A percentile compares a stretch with the other conserved stretches of the same genome.
phyloP scores from a whole-genome alignment of 495 filamentous ascomycete genomes.

The Elasticomyces elasticus region DNA sequence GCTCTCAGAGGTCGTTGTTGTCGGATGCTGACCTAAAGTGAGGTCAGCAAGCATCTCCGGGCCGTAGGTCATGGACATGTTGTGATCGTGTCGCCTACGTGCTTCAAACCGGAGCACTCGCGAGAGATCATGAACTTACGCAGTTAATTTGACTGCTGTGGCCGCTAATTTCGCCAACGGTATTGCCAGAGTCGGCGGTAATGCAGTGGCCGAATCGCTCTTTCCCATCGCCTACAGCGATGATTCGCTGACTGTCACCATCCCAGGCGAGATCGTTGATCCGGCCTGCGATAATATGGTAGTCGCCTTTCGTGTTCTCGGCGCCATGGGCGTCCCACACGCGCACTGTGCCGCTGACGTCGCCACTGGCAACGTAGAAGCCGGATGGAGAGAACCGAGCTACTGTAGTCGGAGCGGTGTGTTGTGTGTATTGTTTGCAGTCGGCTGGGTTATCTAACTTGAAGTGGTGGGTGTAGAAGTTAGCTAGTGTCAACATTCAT shows the following conservation, averaged over 20 bases:
- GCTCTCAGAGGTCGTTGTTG: slow-evolving; percentile 83
- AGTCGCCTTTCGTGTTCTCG: slow-evolving; percentile 70
- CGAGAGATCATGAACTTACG: no score
- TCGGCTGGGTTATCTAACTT: slow-evolving; percentile 74
- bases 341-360: slow-evolving; percentile 68
- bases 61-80: no score
- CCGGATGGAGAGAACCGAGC: slow-evolving; percentile 91
- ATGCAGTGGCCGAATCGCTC: slow-evolving; percentile 91
- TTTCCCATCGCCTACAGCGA: slow-evolving; percentile 90
- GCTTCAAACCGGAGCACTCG: no score
- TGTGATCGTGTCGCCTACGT: no score
- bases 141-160: slow-evolving; percentile 85
- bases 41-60: no score
- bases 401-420: slow-evolving; percentile 79
- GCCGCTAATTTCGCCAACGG: slow-evolving; percentile 83
- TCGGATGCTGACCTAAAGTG: no score
- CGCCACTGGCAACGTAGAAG: slow-evolving; percentile 91
- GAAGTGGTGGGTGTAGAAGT: no score
- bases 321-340: slow-evolving; percentile 76
- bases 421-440: slow-evolving; percentile 78
- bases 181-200: slow-evolving; percentile 90
- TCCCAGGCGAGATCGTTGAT: slow-evolving; percentile 98
- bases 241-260: slow-evolving; percentile 89
- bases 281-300: slow-evolving; percentile 83
- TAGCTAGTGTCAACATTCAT: no score